phyloP scores from a whole-genome alignment of 106 monocot species.

The Posidonia australis region DNA sequence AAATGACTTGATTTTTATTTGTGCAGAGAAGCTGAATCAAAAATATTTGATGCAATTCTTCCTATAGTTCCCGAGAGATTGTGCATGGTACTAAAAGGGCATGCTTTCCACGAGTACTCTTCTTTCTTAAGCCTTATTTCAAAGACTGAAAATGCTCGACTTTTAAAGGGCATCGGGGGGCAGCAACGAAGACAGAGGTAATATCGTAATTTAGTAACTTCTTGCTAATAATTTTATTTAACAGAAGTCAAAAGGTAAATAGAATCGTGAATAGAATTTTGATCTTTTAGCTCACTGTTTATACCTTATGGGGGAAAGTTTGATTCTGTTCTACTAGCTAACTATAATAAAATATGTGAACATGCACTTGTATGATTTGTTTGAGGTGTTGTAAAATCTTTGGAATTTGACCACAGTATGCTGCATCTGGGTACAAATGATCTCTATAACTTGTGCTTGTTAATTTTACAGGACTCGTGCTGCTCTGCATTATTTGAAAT shows the following conservation, averaged over 20 bases:
- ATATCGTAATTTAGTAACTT: not conserved
- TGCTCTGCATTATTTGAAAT: constrained; percentile 46
- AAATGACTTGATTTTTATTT: not conserved
- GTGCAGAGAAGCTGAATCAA: constrained; percentile 37
- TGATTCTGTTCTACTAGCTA: not conserved
- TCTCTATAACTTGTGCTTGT: not conserved
- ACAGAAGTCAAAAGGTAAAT: not conserved
- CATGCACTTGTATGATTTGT: not conserved
- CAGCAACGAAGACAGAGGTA: constrained; percentile 32
- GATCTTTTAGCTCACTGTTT: not conserved
- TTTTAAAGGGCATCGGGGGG: constrained; percentile 26
- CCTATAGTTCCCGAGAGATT: constrained; percentile 51
- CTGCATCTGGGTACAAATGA: not conserved
- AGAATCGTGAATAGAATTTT: not conserved
- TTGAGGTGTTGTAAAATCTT: not conserved
- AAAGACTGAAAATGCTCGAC: constrained; percentile 38
- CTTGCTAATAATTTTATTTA: not conserved
- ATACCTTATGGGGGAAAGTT: not conserved
- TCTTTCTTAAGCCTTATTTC: constrained; percentile 65
- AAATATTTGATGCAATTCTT: constrained; percentile 30
- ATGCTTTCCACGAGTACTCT: constrained; percentile 74
- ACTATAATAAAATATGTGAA: not conserved
- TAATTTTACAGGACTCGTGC: constrained; percentile 29
- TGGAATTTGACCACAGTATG: not conserved
- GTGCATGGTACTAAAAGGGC: constrained; percentile 42